Conservation (phyloP, 345 rosid genomes). For the Atalantia buxifolia region DNA sequence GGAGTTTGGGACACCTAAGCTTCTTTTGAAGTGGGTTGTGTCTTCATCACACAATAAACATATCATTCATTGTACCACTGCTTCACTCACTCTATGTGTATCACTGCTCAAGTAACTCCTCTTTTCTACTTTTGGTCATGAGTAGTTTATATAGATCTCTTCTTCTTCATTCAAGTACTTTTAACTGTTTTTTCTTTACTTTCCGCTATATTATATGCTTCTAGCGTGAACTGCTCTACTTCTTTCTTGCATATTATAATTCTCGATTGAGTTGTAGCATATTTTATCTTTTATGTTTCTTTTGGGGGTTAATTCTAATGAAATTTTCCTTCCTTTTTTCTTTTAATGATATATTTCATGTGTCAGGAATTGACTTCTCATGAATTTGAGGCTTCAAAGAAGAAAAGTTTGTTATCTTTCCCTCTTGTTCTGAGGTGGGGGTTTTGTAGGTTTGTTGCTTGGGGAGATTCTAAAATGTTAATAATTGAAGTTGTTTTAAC, state of each 20-base stretch:
- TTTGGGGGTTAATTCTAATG: background rate
- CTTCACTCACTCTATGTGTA: constrained; percentile 1
- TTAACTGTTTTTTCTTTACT: background rate
- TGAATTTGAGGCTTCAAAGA: constrained; percentile 7
- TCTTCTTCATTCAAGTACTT: background rate
- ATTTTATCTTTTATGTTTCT: background rate
- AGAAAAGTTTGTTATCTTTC: background rate
- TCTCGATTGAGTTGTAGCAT: constrained; percentile 10
- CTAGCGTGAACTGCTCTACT: background rate
- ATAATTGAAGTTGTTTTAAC: background rate
- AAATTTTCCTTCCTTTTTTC: background rate
- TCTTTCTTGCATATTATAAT: background rate
- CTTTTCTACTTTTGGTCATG: background rate
- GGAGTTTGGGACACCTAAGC: constrained; percentile 24
- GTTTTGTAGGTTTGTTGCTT: background rate
- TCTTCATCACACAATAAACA: background rate
- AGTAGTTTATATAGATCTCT: background rate
- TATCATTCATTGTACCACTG: background rate
- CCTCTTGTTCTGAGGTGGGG: constrained; percentile 8
- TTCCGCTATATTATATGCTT: background rate
- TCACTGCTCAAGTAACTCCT: constrained; percentile 11
- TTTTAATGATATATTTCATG: background rate
- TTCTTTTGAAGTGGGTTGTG: constrained; percentile 15
- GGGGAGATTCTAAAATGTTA: constrained; percentile 7
- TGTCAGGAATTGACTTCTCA: constrained; percentile 12